Conservation (phyloP, 441 rosid species). For the Eruca vesicaria region DNA sequence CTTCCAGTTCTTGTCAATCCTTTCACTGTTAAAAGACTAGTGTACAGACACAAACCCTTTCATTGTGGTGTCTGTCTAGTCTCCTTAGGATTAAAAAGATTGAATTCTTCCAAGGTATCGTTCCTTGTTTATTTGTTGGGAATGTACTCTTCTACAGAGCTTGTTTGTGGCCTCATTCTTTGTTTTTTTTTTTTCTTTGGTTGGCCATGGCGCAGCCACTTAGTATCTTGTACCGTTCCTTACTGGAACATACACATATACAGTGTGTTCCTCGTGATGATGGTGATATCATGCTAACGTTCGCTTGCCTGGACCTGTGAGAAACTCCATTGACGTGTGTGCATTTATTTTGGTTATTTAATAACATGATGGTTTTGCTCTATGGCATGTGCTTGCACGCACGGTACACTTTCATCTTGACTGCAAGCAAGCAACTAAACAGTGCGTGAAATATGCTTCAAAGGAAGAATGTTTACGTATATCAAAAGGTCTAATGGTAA, state of each 20-base stretch:
- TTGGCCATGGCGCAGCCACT: constrained; percentile 60
- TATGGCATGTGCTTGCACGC: too few species aligned
- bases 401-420: too few species aligned
- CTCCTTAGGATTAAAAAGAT: constrained; percentile 73
- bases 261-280: constrained; percentile 81
- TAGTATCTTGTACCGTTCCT: constrained; percentile 80
- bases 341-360: neutral
- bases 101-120: constrained; percentile 70
- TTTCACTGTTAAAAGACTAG: too few species aligned
- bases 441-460: too few species aligned
- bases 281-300: constrained; percentile 74
- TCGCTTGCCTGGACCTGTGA: constrained; percentile 95
- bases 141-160: neutral
- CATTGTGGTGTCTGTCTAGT: neutral
- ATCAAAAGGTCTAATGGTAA: too few species aligned
- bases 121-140: neutral
- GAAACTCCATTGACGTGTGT: constrained; percentile 14
- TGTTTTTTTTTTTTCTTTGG: too few species aligned
- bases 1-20: too few species aligned
- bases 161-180: neutral
- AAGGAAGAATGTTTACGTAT: too few species aligned
- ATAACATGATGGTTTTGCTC: too few species aligned
- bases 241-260: constrained; percentile 77
- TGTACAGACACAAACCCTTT: neutral
- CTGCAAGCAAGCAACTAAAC: too few species aligned